Percentiles rank a stretch among this genome's conserved stretches.
Evolutionary conservation across 768 basidiomycete genomes (phyloP).

Genomic region (Termitomyces sp.): DNA sequence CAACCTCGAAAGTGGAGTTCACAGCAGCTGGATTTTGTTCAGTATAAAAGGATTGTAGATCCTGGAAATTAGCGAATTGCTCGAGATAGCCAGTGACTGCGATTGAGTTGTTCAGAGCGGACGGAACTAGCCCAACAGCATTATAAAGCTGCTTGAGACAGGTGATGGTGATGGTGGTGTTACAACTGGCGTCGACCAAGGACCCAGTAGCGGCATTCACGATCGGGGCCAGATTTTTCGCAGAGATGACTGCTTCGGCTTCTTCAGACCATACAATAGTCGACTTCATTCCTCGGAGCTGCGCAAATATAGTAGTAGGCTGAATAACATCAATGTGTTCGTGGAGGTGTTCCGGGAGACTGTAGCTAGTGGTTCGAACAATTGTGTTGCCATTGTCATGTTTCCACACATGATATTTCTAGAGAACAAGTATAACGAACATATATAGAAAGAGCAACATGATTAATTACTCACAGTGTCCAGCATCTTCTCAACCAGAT

Average conservation of each 20-base stretch:
- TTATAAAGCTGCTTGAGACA: slow-evolving; percentile 56
- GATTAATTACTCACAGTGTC: slow-evolving; percentile 34
- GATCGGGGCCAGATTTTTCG: slow-evolving; percentile 4
- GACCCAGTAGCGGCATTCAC: not conserved
- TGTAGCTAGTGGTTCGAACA: slow-evolving; percentile 62
- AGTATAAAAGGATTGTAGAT: slow-evolving; percentile 44
- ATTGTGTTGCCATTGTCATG: slow-evolving; percentile 47
- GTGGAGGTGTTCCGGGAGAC: slow-evolving; percentile 52
- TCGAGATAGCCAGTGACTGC: slow-evolving; percentile 49
- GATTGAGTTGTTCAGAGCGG: slow-evolving; percentile 38
- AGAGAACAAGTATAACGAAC: not conserved
- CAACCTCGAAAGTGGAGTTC: slow-evolving; percentile 43
- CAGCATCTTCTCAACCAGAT: slow-evolving; percentile 60
- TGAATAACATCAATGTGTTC: slow-evolving; percentile 61
- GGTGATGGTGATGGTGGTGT: slow-evolving; percentile 40
- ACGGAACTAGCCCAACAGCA: slow-evolving; percentile 37
- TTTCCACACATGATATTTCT: slow-evolving; percentile 63
- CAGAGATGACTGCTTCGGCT: slow-evolving; percentile 9
- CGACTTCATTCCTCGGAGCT: slow-evolving; percentile 5
- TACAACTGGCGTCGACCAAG: slow-evolving; percentile 42
- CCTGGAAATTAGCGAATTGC: slow-evolving; percentile 45
- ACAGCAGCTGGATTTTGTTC: slow-evolving; percentile 40
- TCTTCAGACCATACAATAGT: slow-evolving; percentile 18
- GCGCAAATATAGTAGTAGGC: slow-evolving; percentile 64
- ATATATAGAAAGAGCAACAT: not conserved